These are phyloP conservation scores for Hirsutella minnesotensis DNA, from an alignment of 2,329 filamentous ascomycete genomes.

Conservation along the genomic window DNA sequence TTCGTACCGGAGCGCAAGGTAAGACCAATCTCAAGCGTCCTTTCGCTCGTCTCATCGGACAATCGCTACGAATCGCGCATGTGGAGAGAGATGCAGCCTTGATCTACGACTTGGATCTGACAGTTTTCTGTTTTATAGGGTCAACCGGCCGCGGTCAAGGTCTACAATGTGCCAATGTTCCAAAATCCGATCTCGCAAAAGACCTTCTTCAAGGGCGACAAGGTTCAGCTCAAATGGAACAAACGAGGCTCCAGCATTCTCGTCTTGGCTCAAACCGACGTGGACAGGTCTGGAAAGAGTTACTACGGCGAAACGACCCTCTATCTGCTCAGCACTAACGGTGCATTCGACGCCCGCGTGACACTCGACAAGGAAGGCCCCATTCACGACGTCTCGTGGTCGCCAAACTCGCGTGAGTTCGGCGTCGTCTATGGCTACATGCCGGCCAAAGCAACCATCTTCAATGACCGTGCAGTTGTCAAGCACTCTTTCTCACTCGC, in stretches of 20 bases:
- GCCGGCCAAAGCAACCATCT: conserved; percentile 98
- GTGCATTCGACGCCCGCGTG: conserved; percentile 84
- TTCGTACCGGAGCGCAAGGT: conserved; percentile 96
- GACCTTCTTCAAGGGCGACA: conserved; percentile 98
- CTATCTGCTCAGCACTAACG: conserved; percentile 86
- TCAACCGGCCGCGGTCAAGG: conserved; percentile 84
- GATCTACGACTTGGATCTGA: neutral
- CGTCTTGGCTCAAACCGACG: conserved; percentile 92
- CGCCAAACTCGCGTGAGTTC: conserved; percentile 93
- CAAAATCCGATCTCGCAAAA: conserved; percentile 78
- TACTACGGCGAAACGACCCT: conserved; percentile 98
- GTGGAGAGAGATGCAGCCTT: neutral
- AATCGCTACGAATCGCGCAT: no score
- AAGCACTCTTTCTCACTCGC: conserved; percentile 77
- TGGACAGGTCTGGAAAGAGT: conserved; percentile 96
- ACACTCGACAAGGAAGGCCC: conserved; percentile 92
- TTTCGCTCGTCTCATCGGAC: no score
- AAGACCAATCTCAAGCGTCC: conserved; percentile 6
- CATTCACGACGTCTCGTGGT: conserved; percentile 98
- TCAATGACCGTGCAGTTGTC: conserved; percentile 76
- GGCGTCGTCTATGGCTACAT: conserved; percentile 96
- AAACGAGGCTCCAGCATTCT: conserved; percentile 80
- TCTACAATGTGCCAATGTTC: conserved; percentile 89
- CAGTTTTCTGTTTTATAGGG: conserved; percentile 42
- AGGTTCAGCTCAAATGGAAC: conserved; percentile 98